Conservation (phyloP, 2,329 filamentous ascomycete species). For the Pseudogymnoascus sp. region DNA sequence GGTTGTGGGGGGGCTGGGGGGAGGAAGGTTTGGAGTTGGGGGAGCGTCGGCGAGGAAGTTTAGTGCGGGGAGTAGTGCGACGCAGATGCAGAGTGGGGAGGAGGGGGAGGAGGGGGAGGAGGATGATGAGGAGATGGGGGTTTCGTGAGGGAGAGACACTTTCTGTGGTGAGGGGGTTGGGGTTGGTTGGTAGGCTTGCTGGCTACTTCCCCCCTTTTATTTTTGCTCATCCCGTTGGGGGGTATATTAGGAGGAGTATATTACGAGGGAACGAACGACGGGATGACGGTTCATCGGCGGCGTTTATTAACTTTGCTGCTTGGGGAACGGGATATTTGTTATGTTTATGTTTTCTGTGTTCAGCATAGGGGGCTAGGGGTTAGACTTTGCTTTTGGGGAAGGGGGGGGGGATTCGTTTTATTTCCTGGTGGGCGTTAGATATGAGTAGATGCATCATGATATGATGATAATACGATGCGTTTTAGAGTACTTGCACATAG, state of each 20-base stretch:
- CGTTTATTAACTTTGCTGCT: not conserved
- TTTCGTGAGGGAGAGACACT: slow-evolving; percentile 25
- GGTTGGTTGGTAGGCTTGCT: not conserved
- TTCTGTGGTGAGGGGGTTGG: not conserved
- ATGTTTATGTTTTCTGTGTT: not conserved
- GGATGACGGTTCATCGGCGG: slow-evolving; percentile 1
- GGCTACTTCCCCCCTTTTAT: not conserved
- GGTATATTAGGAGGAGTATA: not conserved
- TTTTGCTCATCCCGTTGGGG: not conserved
- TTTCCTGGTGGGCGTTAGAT: not conserved
- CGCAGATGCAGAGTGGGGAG: slow-evolving; percentile 40
- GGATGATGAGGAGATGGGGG: slow-evolving; percentile 56
- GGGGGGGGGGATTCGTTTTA: not conserved
- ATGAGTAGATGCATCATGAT: not conserved
- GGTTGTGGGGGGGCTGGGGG: slow-evolving; percentile 40
- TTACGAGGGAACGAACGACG: not conserved
- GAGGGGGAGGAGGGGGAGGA: slow-evolving; percentile 50
- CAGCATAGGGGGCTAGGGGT: not conserved
- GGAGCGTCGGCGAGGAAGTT: slow-evolving; percentile 42
- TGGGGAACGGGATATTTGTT: not conserved
- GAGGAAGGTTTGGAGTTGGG: slow-evolving; percentile 39
- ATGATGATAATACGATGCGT: not conserved
- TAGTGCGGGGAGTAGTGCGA: slow-evolving; percentile 51
- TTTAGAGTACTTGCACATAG: not conserved
- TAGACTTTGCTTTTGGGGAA: not conserved